phyloP scores from a whole-genome alignment of 2,329 filamentous ascomycete species.

The Alternaria sp. region DNA sequence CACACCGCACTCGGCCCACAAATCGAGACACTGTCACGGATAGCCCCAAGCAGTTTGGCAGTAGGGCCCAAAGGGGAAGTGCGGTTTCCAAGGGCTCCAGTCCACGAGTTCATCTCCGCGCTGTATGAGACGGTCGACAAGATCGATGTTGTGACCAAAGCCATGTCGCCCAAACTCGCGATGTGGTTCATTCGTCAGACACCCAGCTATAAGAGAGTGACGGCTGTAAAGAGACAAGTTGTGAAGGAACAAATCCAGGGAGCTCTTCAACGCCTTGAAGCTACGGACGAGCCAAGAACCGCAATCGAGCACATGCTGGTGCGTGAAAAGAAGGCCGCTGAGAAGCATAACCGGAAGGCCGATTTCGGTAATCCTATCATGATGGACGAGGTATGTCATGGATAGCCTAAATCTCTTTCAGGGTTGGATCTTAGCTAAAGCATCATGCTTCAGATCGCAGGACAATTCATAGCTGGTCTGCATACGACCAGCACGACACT shows the following conservation, averaged over 20 bases:
- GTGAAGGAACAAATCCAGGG: neutral
- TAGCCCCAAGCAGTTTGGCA: neutral
- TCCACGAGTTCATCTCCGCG: neutral
- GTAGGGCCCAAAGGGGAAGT: neutral
- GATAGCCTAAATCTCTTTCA: neutral
- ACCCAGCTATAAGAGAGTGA: neutral
- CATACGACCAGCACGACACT: constrained; percentile 10
- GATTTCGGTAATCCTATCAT: constrained; percentile 3
- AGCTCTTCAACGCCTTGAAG: neutral
- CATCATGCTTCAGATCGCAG: neutral
- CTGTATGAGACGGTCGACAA: constrained; percentile 3
- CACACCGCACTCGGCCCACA: neutral
- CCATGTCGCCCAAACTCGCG: neutral
- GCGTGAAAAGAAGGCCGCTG: constrained; percentile 6
- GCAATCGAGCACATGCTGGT: constrained; percentile 14
- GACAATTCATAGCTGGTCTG: constrained; percentile 3
- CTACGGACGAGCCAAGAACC: neutral
- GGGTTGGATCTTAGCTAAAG: neutral
- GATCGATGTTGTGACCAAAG: neutral
- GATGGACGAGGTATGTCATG: constrained; percentile 13
- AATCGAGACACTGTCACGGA: neutral
- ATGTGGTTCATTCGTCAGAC: neutral
- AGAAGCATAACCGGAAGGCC: constrained; percentile 9
- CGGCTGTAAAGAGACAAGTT: neutral
- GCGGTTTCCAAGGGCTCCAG: neutral